A percentile compares a stretch with the other conserved stretches of the same genome.
Conservation (phyloP, 305 asterid genomes). For the Euphrasia arctica region DNA sequence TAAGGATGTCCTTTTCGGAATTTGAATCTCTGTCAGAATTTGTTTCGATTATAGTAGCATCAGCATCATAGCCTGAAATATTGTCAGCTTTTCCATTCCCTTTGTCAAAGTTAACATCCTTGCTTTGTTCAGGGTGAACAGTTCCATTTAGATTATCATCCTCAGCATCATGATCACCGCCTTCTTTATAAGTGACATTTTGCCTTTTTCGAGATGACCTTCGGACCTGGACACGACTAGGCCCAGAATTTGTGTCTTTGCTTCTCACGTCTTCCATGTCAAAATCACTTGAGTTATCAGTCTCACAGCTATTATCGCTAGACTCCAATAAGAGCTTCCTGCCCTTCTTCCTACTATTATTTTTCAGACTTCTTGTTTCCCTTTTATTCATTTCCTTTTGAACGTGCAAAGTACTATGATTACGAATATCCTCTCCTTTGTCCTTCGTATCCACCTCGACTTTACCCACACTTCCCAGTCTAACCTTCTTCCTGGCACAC, state of each 20-base stretch:
- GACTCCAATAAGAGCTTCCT: slow-evolving; percentile 37
- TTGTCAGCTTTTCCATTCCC: slow-evolving; percentile 19
- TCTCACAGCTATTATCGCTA: slow-evolving; percentile 46
- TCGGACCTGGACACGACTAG: slow-evolving; percentile 27
- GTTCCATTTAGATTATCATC: slow-evolving; percentile 27
- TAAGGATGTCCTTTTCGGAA: slow-evolving; percentile 13
- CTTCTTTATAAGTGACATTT: slow-evolving; percentile 42
- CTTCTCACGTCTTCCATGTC: slow-evolving; percentile 33
- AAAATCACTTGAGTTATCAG: slow-evolving; percentile 39
- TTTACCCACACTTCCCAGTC: slow-evolving; percentile 26
- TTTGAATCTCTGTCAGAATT: slow-evolving; percentile 32
- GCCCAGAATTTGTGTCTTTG: slow-evolving; percentile 28
- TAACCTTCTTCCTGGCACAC: slow-evolving; percentile 32
- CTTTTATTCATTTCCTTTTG: slow-evolving; percentile 5
- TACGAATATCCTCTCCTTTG: slow-evolving; percentile 13
- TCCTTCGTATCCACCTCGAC: slow-evolving; percentile 23
- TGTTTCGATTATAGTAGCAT: slow-evolving; percentile 33
- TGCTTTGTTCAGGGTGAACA: slow-evolving; percentile 27
- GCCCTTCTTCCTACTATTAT: slow-evolving; percentile 32
- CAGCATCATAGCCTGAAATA: slow-evolving; percentile 26
- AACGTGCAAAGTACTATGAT: slow-evolving; percentile 3
- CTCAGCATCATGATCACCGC: slow-evolving; percentile 35
- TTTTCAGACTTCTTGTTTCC: slow-evolving; percentile 27
- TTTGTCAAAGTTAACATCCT: slow-evolving; percentile 23
- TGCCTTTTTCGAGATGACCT: slow-evolving; percentile 49